A percentile compares a stretch with the other conserved stretches of the same genome.
phyloP scores from a whole-genome alignment of 2,329 filamentous ascomycete genomes.

The Stachybotrys elegans region DNA sequence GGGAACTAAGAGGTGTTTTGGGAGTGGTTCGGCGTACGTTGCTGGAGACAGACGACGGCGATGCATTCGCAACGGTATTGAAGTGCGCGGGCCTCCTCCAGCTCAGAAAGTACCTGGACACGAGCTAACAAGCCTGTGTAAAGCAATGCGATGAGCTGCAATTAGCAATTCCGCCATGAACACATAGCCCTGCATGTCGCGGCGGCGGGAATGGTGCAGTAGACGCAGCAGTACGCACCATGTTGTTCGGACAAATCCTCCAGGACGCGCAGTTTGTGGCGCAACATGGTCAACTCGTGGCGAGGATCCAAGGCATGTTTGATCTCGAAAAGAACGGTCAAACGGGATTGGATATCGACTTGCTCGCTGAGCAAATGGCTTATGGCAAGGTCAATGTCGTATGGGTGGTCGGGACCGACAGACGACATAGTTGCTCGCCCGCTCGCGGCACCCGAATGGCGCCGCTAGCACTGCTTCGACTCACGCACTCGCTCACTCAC shows the following conservation, averaged over 20 bases:
- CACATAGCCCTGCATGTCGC: constrained; percentile 3
- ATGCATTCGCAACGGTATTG: constrained; percentile 57
- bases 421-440: background rate
- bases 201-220: too few relatives aligned
- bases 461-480: background rate
- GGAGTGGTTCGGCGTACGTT: constrained; percentile 18
- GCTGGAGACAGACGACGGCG: constrained; percentile 42
- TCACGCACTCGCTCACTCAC: background rate
- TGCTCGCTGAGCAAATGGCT: constrained; percentile 44
- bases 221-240: constrained; percentile 42
- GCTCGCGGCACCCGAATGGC: background rate
- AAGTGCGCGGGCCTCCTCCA: constrained; percentile 51
- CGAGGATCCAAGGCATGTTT: constrained; percentile 43
- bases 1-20: too few relatives aligned
- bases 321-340: constrained; percentile 41
- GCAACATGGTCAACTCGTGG: constrained; percentile 49
- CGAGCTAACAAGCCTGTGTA: constrained; percentile 20
- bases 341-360: constrained; percentile 46
- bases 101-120: constrained; percentile 44
- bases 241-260: constrained; percentile 42
- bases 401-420: constrained; percentile 5
- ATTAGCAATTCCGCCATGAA: background rate
- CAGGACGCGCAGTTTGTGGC: constrained; percentile 47
- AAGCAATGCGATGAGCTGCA: constrained; percentile 4
- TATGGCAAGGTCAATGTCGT: constrained; percentile 23